Evolutionary conservation across 2,329 filamentous ascomycete genomes (phyloP).

Genomic region (Alternaria infectoria): DNA sequence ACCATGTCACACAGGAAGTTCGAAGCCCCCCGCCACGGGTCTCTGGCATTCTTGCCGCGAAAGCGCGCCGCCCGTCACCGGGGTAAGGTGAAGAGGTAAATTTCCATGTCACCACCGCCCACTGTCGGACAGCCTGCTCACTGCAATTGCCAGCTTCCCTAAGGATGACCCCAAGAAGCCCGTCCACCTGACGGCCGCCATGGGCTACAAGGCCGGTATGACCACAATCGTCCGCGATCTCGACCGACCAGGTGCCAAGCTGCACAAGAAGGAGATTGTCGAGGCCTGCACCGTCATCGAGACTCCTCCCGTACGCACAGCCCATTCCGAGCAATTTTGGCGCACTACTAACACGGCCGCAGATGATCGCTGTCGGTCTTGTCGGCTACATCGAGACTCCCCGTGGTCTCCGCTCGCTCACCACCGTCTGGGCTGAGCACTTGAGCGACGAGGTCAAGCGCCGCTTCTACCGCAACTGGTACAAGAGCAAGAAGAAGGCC

Average conservation of each 20-base stretch:
- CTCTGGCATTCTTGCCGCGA: conserved; percentile 64
- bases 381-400: conserved; percentile 99
- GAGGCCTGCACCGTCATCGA: conserved; percentile 52
- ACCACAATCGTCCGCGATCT: conserved; percentile 99
- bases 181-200: conserved; percentile 95
- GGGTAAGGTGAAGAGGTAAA: conserved; percentile 98
- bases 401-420: conserved; percentile 98
- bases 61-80: conserved; percentile 95
- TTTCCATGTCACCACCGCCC: conserved; percentile 53
- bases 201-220: conserved; percentile 99
- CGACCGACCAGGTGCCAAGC: conserved; percentile 98
- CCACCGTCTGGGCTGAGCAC: conserved; percentile 99
- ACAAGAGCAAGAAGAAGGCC: conserved; percentile 99
- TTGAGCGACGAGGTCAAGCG: conserved; percentile 98
- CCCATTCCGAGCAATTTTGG: conserved; percentile 60
- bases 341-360: conserved; percentile 46
- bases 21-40: conserved; percentile 92
- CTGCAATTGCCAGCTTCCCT: conserved; percentile 74
- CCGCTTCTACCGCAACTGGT: conserved; percentile 99
- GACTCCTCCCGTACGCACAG: conserved; percentile 70
- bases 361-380: conserved; percentile 99
- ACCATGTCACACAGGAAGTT: conserved; percentile 69
- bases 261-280: conserved; percentile 78
- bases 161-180: conserved; percentile 99
- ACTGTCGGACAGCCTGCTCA: conserved; percentile 32